These are phyloP conservation scores for Diaporthe citriasiana DNA, from an alignment of 2,329 filamentous ascomycete genomes.

Conservation along the genomic window DNA sequence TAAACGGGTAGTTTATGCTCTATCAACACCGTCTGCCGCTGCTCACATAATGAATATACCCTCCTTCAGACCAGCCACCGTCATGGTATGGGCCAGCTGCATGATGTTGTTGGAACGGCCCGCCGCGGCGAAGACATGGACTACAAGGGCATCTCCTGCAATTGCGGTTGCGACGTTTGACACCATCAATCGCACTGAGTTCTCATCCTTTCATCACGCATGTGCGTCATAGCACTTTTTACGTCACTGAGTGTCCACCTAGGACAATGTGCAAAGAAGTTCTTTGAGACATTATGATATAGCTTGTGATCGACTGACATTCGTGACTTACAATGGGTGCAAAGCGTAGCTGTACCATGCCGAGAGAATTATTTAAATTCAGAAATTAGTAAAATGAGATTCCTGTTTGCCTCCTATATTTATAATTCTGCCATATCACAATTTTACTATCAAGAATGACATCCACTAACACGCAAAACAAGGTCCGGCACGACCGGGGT, in stretches of 20 bases:
- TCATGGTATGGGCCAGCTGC: too few relatives aligned
- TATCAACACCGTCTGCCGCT: too few relatives aligned
- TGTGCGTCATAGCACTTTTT: neutral
- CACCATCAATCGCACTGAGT: too few relatives aligned
- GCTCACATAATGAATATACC: too few relatives aligned
- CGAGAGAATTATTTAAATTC: neutral
- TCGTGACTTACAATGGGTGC: neutral
- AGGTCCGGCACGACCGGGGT: too few relatives aligned
- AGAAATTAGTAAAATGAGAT: neutral
- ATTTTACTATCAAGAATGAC: neutral
- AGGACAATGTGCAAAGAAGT: neutral
- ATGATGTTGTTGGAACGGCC: too few relatives aligned
- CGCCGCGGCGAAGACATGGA: too few relatives aligned
- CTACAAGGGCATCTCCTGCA: too few relatives aligned
- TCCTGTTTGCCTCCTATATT: neutral
- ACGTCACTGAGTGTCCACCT: too few relatives aligned
- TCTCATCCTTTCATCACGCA: neutral
- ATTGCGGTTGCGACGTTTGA: neutral
- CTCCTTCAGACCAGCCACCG: too few relatives aligned
- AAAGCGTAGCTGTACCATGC: neutral
- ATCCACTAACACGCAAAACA: neutral
- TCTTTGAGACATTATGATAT: neutral
- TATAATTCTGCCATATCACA: neutral
- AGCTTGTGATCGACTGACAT: neutral
- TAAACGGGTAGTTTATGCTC: too few relatives aligned